Conservation (phyloP, 2,329 filamentous ascomycete genomes). For the Diplodia scrobiculata region DNA sequence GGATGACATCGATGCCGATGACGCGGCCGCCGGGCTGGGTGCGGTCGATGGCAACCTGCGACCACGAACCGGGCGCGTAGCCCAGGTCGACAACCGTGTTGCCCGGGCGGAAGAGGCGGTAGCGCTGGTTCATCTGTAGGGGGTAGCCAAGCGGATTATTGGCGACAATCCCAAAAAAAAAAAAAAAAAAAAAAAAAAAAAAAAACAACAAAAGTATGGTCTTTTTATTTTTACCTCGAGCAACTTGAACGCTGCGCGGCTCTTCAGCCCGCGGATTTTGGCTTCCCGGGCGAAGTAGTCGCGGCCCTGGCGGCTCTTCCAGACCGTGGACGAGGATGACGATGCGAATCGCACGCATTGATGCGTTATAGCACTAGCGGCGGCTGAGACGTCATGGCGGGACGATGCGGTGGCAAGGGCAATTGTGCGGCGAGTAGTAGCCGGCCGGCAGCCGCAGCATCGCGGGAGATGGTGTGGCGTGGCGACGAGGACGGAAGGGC, state of each 20-base stretch:
- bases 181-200: no score
- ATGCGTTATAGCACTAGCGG: constrained; percentile 19
- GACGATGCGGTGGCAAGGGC: neutral
- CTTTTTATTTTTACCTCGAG: constrained; percentile 64
- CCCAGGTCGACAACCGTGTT: constrained; percentile 92
- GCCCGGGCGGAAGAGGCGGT: constrained; percentile 74
- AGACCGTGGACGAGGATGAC: constrained; percentile 74
- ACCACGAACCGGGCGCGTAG: constrained; percentile 70
- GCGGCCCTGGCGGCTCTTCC: constrained; percentile 75
- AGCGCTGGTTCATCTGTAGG: constrained; percentile 74
- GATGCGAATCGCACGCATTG: constrained; percentile 36
- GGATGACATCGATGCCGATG: constrained; percentile 91
- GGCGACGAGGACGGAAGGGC: neutral
- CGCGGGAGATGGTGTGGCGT: constrained; percentile 17
- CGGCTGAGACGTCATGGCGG: neutral
- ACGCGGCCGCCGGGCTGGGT: constrained; percentile 77
- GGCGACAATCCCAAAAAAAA: no score
- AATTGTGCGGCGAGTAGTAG: neutral
- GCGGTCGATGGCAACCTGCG: constrained; percentile 76
- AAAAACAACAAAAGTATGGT: neutral
- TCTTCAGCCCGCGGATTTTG: constrained; percentile 78
- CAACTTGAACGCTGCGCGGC: constrained; percentile 89
- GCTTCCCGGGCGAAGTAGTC: constrained; percentile 76
- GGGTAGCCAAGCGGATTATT: no score
- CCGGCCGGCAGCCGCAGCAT: neutral